A percentile compares a stretch with the other conserved stretches of the same genome.
Evolutionary conservation across 208 protist species (phyloP).

Genomic region (Trypanosoma brucei): DNA sequence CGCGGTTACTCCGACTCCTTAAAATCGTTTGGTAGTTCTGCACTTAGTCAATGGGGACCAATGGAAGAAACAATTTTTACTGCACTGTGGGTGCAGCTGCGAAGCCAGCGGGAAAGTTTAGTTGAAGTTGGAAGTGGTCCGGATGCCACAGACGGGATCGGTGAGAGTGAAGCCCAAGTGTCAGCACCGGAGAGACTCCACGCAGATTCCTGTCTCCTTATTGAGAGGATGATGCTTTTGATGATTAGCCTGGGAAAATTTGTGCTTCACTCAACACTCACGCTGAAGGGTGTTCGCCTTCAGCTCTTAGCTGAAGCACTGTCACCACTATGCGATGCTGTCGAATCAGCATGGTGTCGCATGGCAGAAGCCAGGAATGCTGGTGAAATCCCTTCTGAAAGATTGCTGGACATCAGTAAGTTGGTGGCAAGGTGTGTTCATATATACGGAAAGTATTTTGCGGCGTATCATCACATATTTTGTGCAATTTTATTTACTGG

Average conservation of each 20-base stretch:
- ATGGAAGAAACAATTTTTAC: constrained; percentile 27
- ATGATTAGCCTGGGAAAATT: constrained; percentile 15
- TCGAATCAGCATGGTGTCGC: constrained; percentile 1
- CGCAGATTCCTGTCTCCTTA: not conserved
- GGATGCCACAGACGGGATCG: not conserved
- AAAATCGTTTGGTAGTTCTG: not conserved
- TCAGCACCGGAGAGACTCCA: too few relatives aligned
- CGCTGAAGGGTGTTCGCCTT: constrained; percentile 11
- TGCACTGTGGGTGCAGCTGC: constrained; percentile 12
- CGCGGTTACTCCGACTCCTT: constrained; percentile 5
- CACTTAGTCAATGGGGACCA: constrained; percentile 16
- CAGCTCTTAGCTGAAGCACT: constrained; percentile 2
- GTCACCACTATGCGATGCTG: not conserved
- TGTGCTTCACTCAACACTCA: constrained; percentile 21
- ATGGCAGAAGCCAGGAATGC: not conserved
- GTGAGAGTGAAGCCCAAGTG: too few relatives aligned
- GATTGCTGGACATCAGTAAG: constrained; percentile 2
- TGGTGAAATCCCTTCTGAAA: not conserved
- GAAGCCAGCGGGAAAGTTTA: not conserved
- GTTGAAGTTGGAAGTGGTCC: not conserved
- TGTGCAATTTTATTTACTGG: constrained; percentile 12
- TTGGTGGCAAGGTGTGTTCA: constrained; percentile 15
- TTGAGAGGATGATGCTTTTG: constrained; percentile 9
- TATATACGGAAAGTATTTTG: constrained; percentile 15
- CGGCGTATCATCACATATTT: constrained; percentile 5